Evolutionary conservation across 768 basidiomycete genomes (phyloP).

Genomic region (Leucosporidium creatinivorum): DNA sequence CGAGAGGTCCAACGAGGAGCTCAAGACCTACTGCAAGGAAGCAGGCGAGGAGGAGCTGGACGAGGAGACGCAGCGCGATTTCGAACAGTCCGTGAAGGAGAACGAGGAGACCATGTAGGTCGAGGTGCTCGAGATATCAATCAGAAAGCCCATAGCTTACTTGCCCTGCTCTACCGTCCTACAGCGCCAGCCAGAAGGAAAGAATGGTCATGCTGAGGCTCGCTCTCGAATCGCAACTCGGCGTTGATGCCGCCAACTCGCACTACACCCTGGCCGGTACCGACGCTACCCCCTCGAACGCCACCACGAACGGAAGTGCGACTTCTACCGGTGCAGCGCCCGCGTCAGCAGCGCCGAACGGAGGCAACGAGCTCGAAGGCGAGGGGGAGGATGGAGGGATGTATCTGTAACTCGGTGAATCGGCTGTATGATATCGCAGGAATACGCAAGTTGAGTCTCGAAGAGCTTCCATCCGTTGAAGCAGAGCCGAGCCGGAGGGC

Average conservation of each 20-base stretch:
- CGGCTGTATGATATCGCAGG: too few species aligned
- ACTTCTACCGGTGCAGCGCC: not conserved
- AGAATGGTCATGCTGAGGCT: slow-evolving; percentile 24
- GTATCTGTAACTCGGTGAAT: not conserved
- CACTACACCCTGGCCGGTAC: slow-evolving; percentile 11
- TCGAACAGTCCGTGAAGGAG: slow-evolving; percentile 10
- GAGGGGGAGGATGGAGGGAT: not conserved
- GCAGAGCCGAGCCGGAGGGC: too few species aligned
- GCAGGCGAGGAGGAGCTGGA: slow-evolving; percentile 7
- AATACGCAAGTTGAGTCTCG: too few species aligned
- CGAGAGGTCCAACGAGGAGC: slow-evolving; percentile 21
- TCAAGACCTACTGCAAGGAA: not conserved
- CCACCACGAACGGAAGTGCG: not conserved
- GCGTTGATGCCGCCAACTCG: slow-evolving; percentile 24
- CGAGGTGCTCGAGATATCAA: not conserved
- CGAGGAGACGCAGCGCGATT: slow-evolving; percentile 10
- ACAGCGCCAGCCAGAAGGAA: slow-evolving; percentile 23
- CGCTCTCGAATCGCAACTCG: slow-evolving; percentile 22
- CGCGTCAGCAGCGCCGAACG: not conserved
- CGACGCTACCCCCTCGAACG: not conserved
- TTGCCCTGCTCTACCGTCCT: not conserved
- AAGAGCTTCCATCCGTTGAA: too few species aligned
- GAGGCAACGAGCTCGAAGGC: not conserved
- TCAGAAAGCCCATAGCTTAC: too few species aligned
- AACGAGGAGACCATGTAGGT: slow-evolving; percentile 30